Base-by-base conservation (phyloP, 345 rosid species). In the Litchi chinensis region DNA sequence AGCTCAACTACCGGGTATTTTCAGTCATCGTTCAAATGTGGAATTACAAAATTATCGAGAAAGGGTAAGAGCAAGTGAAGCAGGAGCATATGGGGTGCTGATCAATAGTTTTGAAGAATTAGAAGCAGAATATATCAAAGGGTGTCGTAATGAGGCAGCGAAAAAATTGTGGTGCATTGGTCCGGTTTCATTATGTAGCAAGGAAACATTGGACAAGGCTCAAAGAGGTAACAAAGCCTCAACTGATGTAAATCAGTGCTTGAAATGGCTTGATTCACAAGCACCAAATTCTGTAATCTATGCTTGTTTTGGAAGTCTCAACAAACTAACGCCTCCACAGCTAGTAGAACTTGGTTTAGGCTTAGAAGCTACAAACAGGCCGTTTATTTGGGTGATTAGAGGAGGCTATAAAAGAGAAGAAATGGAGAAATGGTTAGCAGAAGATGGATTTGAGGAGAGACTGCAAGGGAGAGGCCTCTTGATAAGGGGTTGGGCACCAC, bases 401-500 rank as follows among this genome's bases (percentile, higher is more conserved):
- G 80, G 76, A 4, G 84, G 74, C 0, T 60, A 76, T 1, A 79
- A 40, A 48, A 28, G 67, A 56, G 41, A 68, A 3, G 82, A 56
- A n/a, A 18, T 54, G 24, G 70, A 71, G 67, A 62, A 56, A 8
- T 78, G 85, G 85, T 15, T 77, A 1, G 22, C 39, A 41, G 75
- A 77, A 56, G 74, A 70, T 2, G 74, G 44, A 6, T 78, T 65
- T 0, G 88, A 84, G 24, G 69, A 81, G 19, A 76, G 79, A 74
- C 22, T 43, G 8, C 22, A 28, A 60, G 82, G 48, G 12, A 65
- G 74, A 71, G 89, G 90, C 2, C 28, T 89, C 0, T 18, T 89
- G 44, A 79, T 89, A 10, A 62, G 83, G 6, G 90, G 87, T 4
- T 89, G 90, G 91, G 83, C 89, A 10, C 87, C 90, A 0, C 91